Evolutionary conservation across 2,329 filamentous ascomycete genomes (phyloP).

Genomic region (Fusarium illudens): DNA sequence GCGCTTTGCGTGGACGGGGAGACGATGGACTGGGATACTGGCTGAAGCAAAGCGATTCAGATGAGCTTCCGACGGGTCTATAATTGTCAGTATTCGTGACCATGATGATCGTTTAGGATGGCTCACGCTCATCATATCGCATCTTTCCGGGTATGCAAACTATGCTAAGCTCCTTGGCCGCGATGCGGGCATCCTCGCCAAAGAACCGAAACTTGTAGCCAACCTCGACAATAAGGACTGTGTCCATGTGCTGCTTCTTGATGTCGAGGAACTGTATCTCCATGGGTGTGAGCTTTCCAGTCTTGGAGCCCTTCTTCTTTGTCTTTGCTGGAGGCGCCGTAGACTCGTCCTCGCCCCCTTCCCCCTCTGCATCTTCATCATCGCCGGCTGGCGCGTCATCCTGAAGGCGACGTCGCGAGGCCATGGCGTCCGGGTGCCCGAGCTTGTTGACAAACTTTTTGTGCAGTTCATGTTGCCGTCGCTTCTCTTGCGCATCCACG

Average conservation of each 20-base stretch:
- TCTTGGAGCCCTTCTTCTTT: slow-evolving; percentile 75
- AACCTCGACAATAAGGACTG: slow-evolving; percentile 89
- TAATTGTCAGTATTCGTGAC: slow-evolving; percentile 3
- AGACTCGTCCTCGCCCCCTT: slow-evolving; percentile 60
- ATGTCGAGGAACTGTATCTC: slow-evolving; percentile 94
- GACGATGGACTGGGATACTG: slow-evolving; percentile 89
- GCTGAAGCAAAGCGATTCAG: slow-evolving; percentile 92
- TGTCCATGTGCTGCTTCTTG: slow-evolving; percentile 90
- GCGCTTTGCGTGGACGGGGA: slow-evolving; percentile 93
- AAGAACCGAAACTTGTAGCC: slow-evolving; percentile 99
- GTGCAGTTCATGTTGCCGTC: slow-evolving; percentile 76
- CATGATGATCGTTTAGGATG: slow-evolving; percentile 10
- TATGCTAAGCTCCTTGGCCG: slow-evolving; percentile 90
- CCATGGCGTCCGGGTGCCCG: slow-evolving; percentile 83
- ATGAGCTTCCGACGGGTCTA: slow-evolving; percentile 88
- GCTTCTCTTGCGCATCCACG: slow-evolving; percentile 60
- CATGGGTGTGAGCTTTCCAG: slow-evolving; percentile 89
- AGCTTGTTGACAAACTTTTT: slow-evolving; percentile 89
- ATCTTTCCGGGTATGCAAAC: slow-evolving; percentile 97
- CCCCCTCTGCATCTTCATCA: slow-evolving; percentile 66
- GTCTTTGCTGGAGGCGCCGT: slow-evolving; percentile 50
- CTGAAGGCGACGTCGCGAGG: slow-evolving; percentile 68
- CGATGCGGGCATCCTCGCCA: slow-evolving; percentile 89
- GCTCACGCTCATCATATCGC: slow-evolving; percentile 85
- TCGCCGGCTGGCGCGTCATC: slow-evolving; percentile 63